Evolutionary conservation across 257 asterid species (phyloP).

Genomic region (Capsicum baccatum): DNA sequence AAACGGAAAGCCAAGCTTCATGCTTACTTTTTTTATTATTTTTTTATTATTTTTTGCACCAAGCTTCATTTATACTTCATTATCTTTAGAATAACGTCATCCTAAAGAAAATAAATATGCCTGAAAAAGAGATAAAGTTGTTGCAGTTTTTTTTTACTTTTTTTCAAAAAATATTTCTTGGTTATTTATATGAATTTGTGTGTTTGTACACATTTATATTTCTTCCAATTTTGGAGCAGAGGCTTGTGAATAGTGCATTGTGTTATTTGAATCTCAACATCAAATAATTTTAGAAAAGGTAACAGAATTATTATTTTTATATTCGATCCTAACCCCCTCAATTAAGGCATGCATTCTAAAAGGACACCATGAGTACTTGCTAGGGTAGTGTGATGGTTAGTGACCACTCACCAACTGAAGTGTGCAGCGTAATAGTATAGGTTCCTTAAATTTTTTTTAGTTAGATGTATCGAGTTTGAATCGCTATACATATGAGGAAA

Average conservation of each 20-base stretch:
- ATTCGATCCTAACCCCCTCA: background rate
- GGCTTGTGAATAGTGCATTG: background rate
- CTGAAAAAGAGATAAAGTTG: background rate
- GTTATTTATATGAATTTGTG: background rate
- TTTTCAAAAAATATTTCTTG: background rate
- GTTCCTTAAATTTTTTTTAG: background rate
- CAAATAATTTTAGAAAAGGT: background rate
- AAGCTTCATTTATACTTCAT: background rate
- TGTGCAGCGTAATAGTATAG: background rate
- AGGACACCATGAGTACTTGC: background rate
- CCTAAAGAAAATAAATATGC: conserved; percentile 17
- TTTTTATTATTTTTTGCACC: background rate
- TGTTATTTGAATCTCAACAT: background rate
- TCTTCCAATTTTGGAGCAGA: background rate
- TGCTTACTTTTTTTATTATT: background rate
- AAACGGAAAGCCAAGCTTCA: background rate
- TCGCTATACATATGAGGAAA: background rate
- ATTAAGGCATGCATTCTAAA: background rate
- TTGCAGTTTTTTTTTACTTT: too few species aligned
- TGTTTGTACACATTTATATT: background rate
- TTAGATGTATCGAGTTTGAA: background rate
- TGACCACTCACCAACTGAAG: background rate
- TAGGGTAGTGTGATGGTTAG: background rate
- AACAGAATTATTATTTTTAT: background rate
- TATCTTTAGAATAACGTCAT: conserved; percentile 13